Conservation (phyloP, 495 filamentous ascomycete genomes). For the Penicillium simplicissimum region DNA sequence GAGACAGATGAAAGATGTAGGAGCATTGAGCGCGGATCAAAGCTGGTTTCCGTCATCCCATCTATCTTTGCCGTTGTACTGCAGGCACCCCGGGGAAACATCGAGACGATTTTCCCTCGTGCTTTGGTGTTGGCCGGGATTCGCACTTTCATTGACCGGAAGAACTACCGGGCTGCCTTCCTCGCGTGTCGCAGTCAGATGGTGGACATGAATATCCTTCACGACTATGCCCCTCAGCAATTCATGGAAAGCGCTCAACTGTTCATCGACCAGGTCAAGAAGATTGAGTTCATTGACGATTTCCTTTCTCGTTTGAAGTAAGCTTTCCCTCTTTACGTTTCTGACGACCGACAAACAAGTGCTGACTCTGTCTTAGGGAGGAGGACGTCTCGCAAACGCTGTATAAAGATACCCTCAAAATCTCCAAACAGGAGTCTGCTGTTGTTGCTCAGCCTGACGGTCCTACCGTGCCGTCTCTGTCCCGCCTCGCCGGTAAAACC, state of each 20-base stretch:
- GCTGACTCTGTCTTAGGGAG: constrained; percentile 51
- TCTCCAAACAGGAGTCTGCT: constrained; percentile 35
- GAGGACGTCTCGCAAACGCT: constrained; percentile 94
- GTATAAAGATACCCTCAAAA: constrained; percentile 77
- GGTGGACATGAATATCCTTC: constrained; percentile 98
- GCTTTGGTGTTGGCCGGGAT: constrained; percentile 91
- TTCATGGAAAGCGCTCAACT: constrained; percentile 74
- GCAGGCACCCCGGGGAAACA: constrained; percentile 92
- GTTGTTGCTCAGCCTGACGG: constrained; percentile 28
- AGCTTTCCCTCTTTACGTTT: constrained; percentile 20
- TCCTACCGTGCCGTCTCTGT: constrained; percentile 7
- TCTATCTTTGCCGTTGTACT: constrained; percentile 77
- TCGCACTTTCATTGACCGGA: constrained; percentile 71
- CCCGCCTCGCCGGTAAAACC: constrained; percentile 26
- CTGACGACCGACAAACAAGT: background rate
- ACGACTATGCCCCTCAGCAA: constrained; percentile 82
- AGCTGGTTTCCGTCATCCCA: constrained; percentile 86
- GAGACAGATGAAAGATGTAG: constrained; percentile 91
- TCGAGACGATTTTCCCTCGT: constrained; percentile 92
- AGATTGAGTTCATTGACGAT: constrained; percentile 81
- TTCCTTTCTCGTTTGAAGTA: constrained; percentile 89
- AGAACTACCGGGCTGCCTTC: constrained; percentile 82
- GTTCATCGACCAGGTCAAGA: constrained; percentile 86
- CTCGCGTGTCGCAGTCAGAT: constrained; percentile 84
- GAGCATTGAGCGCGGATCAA: constrained; percentile 85